Evolutionary conservation across 2,329 filamentous ascomycete genomes (phyloP), one percentile per base, ranked within the genome.

Genomic region (Beauveria asiatica): DNA sequence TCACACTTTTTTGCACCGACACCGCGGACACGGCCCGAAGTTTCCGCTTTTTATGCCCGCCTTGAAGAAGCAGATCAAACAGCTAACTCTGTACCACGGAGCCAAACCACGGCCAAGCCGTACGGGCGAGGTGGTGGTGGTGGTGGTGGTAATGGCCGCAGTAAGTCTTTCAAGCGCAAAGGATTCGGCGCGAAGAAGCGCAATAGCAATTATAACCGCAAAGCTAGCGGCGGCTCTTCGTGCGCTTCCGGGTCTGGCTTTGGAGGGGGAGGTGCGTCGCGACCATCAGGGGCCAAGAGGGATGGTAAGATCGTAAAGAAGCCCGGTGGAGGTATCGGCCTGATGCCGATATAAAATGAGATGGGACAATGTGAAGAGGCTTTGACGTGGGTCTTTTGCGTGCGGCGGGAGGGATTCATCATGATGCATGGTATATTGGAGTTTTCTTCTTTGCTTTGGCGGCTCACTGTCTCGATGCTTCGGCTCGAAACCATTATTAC

Each of bases 1-100:
- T 83, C 81, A 2, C 76, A 75, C 58, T 83, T 80, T 68, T 83
- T 83, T 62, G 65, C 67, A 41, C 53, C 63, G 11, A 46, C 46
- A 8, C 39, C 39, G 25, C 63, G 61, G 44, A 53, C 69, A 5
- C 57, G 64, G 9, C 64, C 70, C 11, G 68, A 73, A 16, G 72
- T 74, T 0, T 65, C 73, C 59, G 72, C 72, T 23, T 74, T 71
- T 51, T 69, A 75, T 60, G 67, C 65, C 50, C 68, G 65, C 57
- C 68, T 73, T 16, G 65, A 72, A 53, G 67, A 62, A 42, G 13
- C 66, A 71, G 27, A 67, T 64, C 49, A 69, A 63, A 57, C 70
- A 66, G 59, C 62, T 64, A 44, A 21, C 21, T 44, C 51, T 50
- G 7, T 42, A 41, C 11, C 25, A 16, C 49, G 51, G 17, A 66